These are phyloP conservation scores for Colletotrichum nymphaeae DNA, from an alignment of 2,329 filamentous ascomycete species.

Conservation along the genomic window DNA sequence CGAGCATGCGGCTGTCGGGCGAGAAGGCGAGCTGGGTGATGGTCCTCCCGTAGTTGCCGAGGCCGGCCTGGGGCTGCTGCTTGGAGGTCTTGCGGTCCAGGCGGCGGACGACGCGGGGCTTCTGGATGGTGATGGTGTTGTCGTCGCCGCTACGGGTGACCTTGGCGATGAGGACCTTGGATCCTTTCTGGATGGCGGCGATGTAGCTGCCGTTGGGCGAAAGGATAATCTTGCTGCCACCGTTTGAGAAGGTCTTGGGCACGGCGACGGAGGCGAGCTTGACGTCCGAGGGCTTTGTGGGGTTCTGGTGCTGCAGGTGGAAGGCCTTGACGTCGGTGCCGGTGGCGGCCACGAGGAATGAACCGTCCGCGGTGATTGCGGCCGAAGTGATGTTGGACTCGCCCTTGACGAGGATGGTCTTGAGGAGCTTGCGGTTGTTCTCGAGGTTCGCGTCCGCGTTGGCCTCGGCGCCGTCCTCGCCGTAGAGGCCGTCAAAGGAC, in stretches of 20 bases:
- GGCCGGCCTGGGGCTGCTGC: slow-evolving; percentile 70
- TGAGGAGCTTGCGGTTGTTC: slow-evolving; percentile 73
- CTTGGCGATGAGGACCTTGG: slow-evolving; percentile 64
- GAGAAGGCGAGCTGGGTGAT: slow-evolving; percentile 84
- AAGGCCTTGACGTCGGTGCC: slow-evolving; percentile 82
- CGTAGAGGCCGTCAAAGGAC: slow-evolving; percentile 58
- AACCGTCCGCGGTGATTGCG: slow-evolving; percentile 77
- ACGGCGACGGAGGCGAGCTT: slow-evolving; percentile 78
- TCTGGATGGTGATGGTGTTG: slow-evolving; percentile 36
- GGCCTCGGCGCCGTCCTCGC: slow-evolving; percentile 48
- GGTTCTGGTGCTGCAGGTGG: slow-evolving; percentile 66
- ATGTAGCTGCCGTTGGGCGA: slow-evolving; percentile 80
- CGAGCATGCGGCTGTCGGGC: slow-evolving; percentile 81
- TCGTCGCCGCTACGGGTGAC: slow-evolving; percentile 44
- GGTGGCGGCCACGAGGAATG: slow-evolving; percentile 81
- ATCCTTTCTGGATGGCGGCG: slow-evolving; percentile 71
- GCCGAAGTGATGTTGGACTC: slow-evolving; percentile 87
- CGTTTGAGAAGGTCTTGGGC: slow-evolving; percentile 66
- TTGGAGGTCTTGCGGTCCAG: slow-evolving; percentile 65
- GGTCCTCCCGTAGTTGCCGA: slow-evolving; percentile 81
- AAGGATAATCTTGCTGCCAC: slow-evolving; percentile 77
- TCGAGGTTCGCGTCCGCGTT: slow-evolving; percentile 54
- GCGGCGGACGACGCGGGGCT: slow-evolving; percentile 60
- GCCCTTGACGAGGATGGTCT: slow-evolving; percentile 75
- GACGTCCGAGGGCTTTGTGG: slow-evolving; percentile 67